phyloP scores from a whole-genome alignment of 2,329 filamentous ascomycete genomes.

The Thielaviopsis populi region DNA sequence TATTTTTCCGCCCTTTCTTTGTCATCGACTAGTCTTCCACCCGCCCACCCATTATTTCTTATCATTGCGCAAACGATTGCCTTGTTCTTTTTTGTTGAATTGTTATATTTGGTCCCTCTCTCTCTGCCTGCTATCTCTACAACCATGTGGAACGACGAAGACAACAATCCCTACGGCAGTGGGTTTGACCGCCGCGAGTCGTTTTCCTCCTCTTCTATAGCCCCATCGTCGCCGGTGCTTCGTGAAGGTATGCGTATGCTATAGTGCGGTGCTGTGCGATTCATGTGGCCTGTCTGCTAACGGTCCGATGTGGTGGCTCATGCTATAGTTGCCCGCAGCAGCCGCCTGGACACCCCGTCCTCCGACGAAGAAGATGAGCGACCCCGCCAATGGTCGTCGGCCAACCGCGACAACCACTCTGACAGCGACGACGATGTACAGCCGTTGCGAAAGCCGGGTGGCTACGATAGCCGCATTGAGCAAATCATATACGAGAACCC shows the following conservation, averaged over 20 bases:
- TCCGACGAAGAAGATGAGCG: slow-evolving; percentile 9
- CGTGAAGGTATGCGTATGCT: slow-evolving; percentile 39
- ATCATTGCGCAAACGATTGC: background rate
- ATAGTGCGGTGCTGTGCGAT: background rate
- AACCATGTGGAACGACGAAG: slow-evolving; percentile 94
- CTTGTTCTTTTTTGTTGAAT: background rate
- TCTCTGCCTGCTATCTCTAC: slow-evolving; percentile 14
- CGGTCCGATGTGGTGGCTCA: background rate
- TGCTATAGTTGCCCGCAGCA: slow-evolving; percentile 6
- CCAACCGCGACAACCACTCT: slow-evolving; percentile 23
- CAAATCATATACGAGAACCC: slow-evolving; percentile 95
- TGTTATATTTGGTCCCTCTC: background rate
- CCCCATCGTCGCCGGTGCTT: slow-evolving; percentile 46
- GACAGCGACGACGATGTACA: slow-evolving; percentile 31
- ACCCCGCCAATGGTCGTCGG: background rate
- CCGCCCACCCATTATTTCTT: background rate
- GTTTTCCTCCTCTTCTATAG: slow-evolving; percentile 48
- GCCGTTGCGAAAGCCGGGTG: slow-evolving; percentile 59
- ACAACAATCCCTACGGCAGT: slow-evolving; percentile 89
- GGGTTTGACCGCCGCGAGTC: slow-evolving; percentile 83
- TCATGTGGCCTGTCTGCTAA: background rate
- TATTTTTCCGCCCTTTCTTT: background rate
- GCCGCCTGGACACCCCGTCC: slow-evolving; percentile 10
- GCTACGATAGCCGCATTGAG: slow-evolving; percentile 89
- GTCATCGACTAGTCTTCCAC: background rate